Evolutionary conservation across 2,329 filamentous ascomycete genomes (phyloP), one percentile per base, ranked within the genome.

Genomic region (Fusarium virguliforme): DNA sequence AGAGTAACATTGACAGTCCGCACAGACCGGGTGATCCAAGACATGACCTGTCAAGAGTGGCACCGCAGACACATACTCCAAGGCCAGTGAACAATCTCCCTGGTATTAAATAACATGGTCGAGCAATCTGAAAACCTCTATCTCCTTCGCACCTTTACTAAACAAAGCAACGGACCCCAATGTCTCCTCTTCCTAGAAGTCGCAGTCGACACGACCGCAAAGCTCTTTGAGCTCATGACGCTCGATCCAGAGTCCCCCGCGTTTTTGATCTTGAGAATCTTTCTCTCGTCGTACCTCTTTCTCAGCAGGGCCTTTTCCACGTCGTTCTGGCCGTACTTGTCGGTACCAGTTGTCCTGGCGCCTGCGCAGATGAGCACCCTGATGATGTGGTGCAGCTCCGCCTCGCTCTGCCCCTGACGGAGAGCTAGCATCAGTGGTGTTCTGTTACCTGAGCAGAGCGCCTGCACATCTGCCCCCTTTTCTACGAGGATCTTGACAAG

Each of bases 361-460:
- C 32, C 22, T 8, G 9, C 7, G 13, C 32, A 37, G 15, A 54
- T 10, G 10, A 54, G 8, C 1, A 35, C 9, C 9, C 10, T 15
- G 1, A 54, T 37, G 2, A 54, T 54, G 1, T 22, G 51, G 24
- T 54, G 32, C 1, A 37, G 18, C 2, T 38, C 32, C 2, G 13
- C 8, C 6, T 26, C 51, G 13, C 22, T n/a, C 22, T 37, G 34
- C 3, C 32, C 32, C 22, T 54, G 51, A 22, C 32, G 32, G 8
- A 54, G 51, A 10, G 51, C 51, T n/a, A 37, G 22, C 51, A 54
- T 54, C 51, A 54, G 32, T 4, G 51, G 51, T 28, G 51, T 54
- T 22, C 34, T 54, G 5, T 35, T 22, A 1, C 51, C 30, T 9
- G 22, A 37, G 51, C 51, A 26, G 13, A 15, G 9, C 12, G 51